Conservation (phyloP, 1,139 yeast genomes). For the Hemisphaericaspora xylofermentans region DNA sequence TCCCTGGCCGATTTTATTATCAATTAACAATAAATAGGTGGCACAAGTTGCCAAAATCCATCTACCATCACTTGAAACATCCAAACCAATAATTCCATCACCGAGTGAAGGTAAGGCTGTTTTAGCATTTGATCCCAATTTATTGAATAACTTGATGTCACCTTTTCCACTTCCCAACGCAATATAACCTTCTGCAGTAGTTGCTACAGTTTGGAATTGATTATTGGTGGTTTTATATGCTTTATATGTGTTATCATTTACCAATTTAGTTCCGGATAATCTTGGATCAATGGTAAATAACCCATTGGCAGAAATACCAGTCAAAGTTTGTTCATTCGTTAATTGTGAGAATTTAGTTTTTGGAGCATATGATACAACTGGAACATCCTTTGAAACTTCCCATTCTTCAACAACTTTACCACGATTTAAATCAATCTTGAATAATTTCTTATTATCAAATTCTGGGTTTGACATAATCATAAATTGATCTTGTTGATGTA, state of each 20-base stretch:
- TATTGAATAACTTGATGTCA: conserved; percentile 70
- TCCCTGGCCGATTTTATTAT: conserved; percentile 61
- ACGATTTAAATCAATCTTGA: conserved; percentile 72
- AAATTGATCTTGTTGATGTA: conserved; percentile 70
- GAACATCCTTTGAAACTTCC: conserved; percentile 46
- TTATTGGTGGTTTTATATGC: conserved; percentile 54
- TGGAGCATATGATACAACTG: conserved; percentile 64
- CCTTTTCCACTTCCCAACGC: conserved; percentile 80
- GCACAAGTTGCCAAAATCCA: conserved; percentile 82
- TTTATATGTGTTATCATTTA: conserved; percentile 38
- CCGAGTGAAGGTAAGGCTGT: conserved; percentile 81
- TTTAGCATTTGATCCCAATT: conserved; percentile 72
- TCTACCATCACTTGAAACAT: conserved; percentile 75
- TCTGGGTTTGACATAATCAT: conserved; percentile 62
- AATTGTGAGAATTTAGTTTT: conserved; percentile 69
- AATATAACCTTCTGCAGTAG: conserved; percentile 70
- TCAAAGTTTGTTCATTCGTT: conserved; percentile 68
- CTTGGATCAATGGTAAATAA: conserved; percentile 81
- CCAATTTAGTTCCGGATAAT: conserved; percentile 51
- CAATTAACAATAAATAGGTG: conserved; percentile 67
- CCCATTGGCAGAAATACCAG: conserved; percentile 66
- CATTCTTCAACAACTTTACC: conserved; percentile 86
- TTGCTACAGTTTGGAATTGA: conserved; percentile 61
- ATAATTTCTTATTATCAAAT: conserved; percentile 41
- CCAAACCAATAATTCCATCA: conserved; percentile 64